Conservation (phyloP, 202 grass and related monocot species). For the Setaria italica region DNA sequence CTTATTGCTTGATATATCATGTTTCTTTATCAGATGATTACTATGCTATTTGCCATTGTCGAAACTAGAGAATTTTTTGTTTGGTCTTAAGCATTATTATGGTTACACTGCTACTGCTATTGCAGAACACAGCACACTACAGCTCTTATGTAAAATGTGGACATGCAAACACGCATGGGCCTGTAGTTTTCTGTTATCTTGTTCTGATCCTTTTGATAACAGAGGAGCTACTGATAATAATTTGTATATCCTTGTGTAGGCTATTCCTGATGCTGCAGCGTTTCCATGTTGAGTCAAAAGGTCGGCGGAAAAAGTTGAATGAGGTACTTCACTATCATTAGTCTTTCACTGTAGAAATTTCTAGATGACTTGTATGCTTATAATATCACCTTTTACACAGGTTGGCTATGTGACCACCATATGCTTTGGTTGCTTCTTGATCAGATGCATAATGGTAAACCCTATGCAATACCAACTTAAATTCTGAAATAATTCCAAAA, state of each 20-base stretch:
- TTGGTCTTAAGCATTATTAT: background rate
- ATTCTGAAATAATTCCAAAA: background rate
- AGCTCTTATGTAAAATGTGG: background rate
- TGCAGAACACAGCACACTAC: background rate
- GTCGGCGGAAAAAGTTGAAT: slow-evolving; percentile 68
- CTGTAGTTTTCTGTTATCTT: background rate
- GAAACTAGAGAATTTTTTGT: background rate
- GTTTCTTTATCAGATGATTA: background rate
- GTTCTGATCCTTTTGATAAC: background rate
- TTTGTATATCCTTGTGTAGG: slow-evolving; percentile 54
- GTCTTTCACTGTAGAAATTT: background rate
- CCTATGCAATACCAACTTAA: background rate
- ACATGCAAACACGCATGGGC: slow-evolving; percentile 1
- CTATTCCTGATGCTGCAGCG: slow-evolving; percentile 74
- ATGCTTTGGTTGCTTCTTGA: slow-evolving; percentile 37
- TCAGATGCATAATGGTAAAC: slow-evolving; percentile 1
- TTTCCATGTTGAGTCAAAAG: slow-evolving; percentile 79
- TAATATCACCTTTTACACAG: slow-evolving; percentile 26
- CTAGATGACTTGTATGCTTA: slow-evolving; percentile 17
- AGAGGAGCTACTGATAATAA: slow-evolving; percentile 30
- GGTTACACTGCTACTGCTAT: background rate
- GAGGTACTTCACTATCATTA: slow-evolving; percentile 47
- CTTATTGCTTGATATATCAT: slow-evolving; percentile 21
- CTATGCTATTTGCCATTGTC: background rate
- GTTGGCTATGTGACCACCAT: slow-evolving; percentile 74